Base-by-base conservation (phyloP, 371 early-diverging fungal genomes). In the Dichotomocladium elegans region DNA sequence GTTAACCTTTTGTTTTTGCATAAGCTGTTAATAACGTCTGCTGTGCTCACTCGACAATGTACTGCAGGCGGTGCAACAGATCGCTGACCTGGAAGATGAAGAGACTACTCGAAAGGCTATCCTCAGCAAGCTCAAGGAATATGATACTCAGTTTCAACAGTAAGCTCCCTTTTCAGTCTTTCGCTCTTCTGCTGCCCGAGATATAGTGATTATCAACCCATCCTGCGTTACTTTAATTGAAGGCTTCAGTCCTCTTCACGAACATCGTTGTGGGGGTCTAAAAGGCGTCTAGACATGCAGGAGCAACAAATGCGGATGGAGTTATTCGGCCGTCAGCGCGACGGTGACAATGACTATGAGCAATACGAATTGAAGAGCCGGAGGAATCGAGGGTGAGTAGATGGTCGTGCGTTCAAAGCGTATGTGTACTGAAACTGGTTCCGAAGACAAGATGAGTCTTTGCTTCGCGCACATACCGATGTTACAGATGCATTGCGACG, bases 401-500 rank as follows among this genome's bases (percentile, higher is more conserved):
- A 66, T 61, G 22, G 19, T n/a, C n/a, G n/a, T n/a, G n/a, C n/a
- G n/a, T n/a, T n/a, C n/a, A n/a, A n/a, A n/a, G 12, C 61, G 50
- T 14, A 64, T 55, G 24, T 58, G 61, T 24, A 58, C 60, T 57
- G 24, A 31, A 42, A 15, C n/a, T 15, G 14, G 19, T 14, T 43
- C 44, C 58, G 70, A 51, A 56, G 67, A 37, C 62, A 72, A 9
- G 75, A 80, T 37, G 72, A 80, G 11, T 57, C 70, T 1, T 26
- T 80, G 15, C 49, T 79, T 33, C 64, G 71, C 26, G 75, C 85
- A 15, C 73, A 81, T 24, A 61, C 68, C 2, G 81, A 86, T 51
- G 79, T 86, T 4, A 88, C 89, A 3, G 79, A 80, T 24, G 66
- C 85, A 22, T 66, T 91, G 4, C 68, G 75, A 48, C 79, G 87